These are phyloP conservation scores for Orbilia brochopaga DNA, from an alignment of 2,329 filamentous ascomycete genomes.

Conservation along the genomic window DNA sequence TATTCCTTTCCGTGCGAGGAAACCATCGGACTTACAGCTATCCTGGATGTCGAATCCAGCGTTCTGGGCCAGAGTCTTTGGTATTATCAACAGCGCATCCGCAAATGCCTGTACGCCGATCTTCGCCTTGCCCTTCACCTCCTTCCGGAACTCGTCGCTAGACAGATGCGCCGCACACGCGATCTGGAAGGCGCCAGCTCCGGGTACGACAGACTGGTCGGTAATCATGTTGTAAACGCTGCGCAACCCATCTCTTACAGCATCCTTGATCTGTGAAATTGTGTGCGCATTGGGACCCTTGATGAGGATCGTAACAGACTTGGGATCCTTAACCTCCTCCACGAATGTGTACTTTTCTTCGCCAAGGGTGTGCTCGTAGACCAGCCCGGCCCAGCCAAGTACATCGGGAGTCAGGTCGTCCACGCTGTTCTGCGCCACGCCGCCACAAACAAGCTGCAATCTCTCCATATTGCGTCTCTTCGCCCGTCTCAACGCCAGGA, in stretches of 20 bases:
- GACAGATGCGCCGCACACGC: conserved; percentile 86
- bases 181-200: conserved; percentile 93
- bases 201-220: conserved; percentile 93
- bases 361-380: conserved; percentile 95
- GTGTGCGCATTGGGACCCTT: conserved; percentile 96
- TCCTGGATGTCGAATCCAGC: conserved; percentile 97
- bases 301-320: conserved; percentile 96
- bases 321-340: conserved; percentile 97
- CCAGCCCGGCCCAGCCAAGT: conserved; percentile 92
- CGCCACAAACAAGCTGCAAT: conserved; percentile 91
- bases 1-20: conserved; percentile 18
- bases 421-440: conserved; percentile 90
- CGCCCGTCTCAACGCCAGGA: conserved; percentile 87
- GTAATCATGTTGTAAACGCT: conserved; percentile 99
- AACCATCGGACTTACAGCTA: conserved; percentile 71
- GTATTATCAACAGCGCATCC: conserved; percentile 91
- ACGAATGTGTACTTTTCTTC: conserved; percentile 99
- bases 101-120: conserved; percentile 94
- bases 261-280: conserved; percentile 94
- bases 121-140: conserved; percentile 96
- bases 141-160: conserved; percentile 83
- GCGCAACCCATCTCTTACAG: conserved; percentile 89
- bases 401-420: conserved; percentile 87
- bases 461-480: conserved; percentile 99
- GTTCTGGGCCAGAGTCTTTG: conserved; percentile 95